Base-by-base conservation (phyloP, 768 basidiomycete genomes). In the Auriculariales sp. region DNA sequence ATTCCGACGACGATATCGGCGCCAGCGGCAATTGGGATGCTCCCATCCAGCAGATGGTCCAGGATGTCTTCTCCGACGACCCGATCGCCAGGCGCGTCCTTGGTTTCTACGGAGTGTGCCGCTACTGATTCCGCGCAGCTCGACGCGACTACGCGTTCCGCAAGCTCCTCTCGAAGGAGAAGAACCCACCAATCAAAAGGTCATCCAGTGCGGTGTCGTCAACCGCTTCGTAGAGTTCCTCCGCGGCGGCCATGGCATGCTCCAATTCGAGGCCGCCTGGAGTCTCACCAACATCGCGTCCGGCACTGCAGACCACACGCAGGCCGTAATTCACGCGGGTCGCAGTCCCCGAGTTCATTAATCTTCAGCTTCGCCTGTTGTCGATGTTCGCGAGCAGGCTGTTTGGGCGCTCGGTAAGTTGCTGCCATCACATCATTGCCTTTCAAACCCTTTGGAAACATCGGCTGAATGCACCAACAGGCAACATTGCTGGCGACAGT, bases 361-460 rank as follows among this genome's bases (percentile, higher is more conserved):
- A 89, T 57, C 79, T 99, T 44, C 71, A 98, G 34, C 50, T 1
- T 51, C 50, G 24, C 62, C 80, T 35, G 91, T 95, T 31, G 74
- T 92, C 52, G 95, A 99, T 67, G 95, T 99, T 53, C 83, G 94
- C 53, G 95, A 99, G 68, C 95, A 99, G 68, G 95, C 95, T 24
- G 95, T 99, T 24, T 99, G 94, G 95, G 95, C 95, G 19, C 75
- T 99, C 53, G 95, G n/a, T n/a, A n/a, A n/a, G n/a, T n/a, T n/a
- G n/a, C n/a, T n/a, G n/a, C n/a, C n/a, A n/a, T n/a, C n/a, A n/a
- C n/a, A n/a, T n/a, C n/a, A n/a, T n/a, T n/a, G n/a, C n/a, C n/a
- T n/a, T n/a, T n/a, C n/a, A n/a, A n/a, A n/a, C n/a, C n/a, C n/a
- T n/a, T n/a, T n/a, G n/a, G n/a, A n/a, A n/a, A n/a, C n/a, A n/a